Base-by-base conservation (phyloP, 1,284 basidiomycete species). In the Afroboletus lepidellus region DNA sequence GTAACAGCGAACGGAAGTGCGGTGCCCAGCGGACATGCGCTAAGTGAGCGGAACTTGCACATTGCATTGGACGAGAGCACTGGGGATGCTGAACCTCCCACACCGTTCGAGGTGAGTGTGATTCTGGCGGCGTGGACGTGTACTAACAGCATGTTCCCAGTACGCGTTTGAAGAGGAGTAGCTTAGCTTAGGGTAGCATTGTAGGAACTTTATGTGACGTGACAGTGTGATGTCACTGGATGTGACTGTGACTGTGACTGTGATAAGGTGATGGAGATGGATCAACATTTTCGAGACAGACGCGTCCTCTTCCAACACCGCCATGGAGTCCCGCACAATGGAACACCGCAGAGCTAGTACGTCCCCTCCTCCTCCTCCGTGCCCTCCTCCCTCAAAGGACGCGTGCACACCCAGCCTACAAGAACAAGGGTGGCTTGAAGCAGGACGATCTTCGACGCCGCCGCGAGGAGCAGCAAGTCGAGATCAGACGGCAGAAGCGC, bases 391-490 rank as follows among this genome's bases (percentile, higher is more conserved):
- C 33, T 47, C 45, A 52, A 37, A 27, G 41, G 57, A 65, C 61
- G 61, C 57, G 57, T 57, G 44, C 46, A 41, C 52, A 4, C 15
- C 13, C 37, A 83, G 80, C 77, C 55, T 85, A 79, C 70, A 85
- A 94, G 79, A 87, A 83, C 74, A 93, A 92, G 72, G 87, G 88
- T 58, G 84, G 79, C 60, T 77, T 93, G 60, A 92, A 92, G 71
- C 84, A 85, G 63, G 91, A 94, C 58, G 88, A 90, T 62, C 88
- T 97, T 63, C 85, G 95, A 68, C 88, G 94, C 73, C 87, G 94
- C 71, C 85, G 94, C 57, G 94, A 98, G 72, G 94, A 98, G 71
- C 92, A 95, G 70, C 94, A 97, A 69, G 94, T 98, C 54, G 95
- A 98, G 79, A 97, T 98, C 78, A 83, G 94, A 69, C 84, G 92